A percentile compares a stretch with the other conserved stretches of the same genome.
These are phyloP conservation scores for Verticillium nonalfalfae DNA, from an alignment of 2,329 filamentous ascomycete species.

Conservation along the genomic window DNA sequence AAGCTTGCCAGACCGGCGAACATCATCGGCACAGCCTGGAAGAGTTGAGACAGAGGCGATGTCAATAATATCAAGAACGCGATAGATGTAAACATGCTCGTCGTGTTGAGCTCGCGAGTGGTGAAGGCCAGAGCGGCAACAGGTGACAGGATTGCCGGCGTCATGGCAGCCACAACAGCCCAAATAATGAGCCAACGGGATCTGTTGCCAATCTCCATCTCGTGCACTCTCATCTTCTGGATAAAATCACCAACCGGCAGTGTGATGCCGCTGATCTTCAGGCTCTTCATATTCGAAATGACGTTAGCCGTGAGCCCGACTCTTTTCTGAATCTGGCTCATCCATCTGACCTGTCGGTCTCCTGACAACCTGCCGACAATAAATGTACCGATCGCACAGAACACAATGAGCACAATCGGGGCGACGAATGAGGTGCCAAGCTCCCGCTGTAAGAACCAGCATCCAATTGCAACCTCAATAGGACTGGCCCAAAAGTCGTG, in stretches of 20 bases:
- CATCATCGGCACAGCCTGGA: conserved; percentile 24
- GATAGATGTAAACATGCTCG: conserved; percentile 21
- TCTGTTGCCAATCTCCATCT: conserved; percentile 14
- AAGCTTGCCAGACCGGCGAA: conserved; percentile 19
- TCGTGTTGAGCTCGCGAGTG: conserved; percentile 13
- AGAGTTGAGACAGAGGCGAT: conserved; percentile 20
- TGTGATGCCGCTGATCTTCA: conserved; percentile 22
- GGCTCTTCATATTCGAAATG: conserved; percentile 19
- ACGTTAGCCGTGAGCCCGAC: conserved; percentile 15
- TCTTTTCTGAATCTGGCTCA: conserved; percentile 20
- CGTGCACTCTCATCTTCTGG: conserved; percentile 15
- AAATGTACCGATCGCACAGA: conserved; percentile 13
- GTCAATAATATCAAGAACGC: conserved; percentile 27
- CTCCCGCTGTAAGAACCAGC: conserved; percentile 23
- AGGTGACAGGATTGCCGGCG: conserved; percentile 28
- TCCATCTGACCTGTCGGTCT: conserved; percentile 19
- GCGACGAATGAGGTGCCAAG: conserved; percentile 24
- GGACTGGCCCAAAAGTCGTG: conserved; percentile 28
- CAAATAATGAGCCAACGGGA: conserved; percentile 18
- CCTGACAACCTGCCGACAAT: conserved; percentile 13
- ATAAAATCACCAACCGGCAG: conserved; percentile 16
- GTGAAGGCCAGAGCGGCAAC: conserved; percentile 23
- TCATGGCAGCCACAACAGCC: conserved; percentile 21
- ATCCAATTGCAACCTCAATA: conserved; percentile 23
- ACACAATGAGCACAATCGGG: conserved; percentile 19